Base-by-base conservation (phyloP, 495 filamentous ascomycete genomes). In the Xylaria grammica region DNA sequence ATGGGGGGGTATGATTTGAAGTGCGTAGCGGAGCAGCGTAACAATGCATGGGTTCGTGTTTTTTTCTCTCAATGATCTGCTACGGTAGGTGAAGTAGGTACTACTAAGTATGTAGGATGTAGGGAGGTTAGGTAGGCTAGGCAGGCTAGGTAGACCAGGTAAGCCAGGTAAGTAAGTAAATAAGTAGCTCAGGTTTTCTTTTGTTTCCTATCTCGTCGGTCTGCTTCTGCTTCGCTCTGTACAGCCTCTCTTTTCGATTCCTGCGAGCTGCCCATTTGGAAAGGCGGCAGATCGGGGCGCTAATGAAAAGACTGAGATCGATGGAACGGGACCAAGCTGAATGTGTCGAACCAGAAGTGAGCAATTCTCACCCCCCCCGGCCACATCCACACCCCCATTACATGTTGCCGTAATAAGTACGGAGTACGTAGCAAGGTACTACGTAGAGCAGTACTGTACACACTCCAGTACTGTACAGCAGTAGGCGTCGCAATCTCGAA, bases 311-410 rank as follows among this genome's bases (percentile, higher is more conserved):
- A 62, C 24, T 34, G 11, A 22, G 60, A 62, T 62, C 60, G 48
- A 62, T 62, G 60, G 49, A 54, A 62, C 60, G 24, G 22, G 26
- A 27, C 24, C 60, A 62, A 62, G 48, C 60, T 62, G 48, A 54
- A 54, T 22, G 49, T 27, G 60, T 62, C 36, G 49, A 62, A 53
- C 36, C 49, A 61, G 49, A 62, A 24, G 42, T 17, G 34, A 62
- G 45, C 1, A 19, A 49, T 13, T 6, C 36, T 30, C 11, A 11
- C 34, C 48, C n/a, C 49, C 60, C 45, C 49, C 32, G 24, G 40
- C 38, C 36, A 53, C 38, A 45, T 32, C 45, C 48, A 62, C 22
- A 53, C 46, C 40, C 45, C 53, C 59, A 24, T 45, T 38, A 62
- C 36, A 38, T 53, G 13, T 34, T 29, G 32, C 46, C 32, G 58